These are phyloP conservation scores for Gossypium anomalum DNA, from an alignment of 345 rosid species.

Conservation along the genomic window DNA sequence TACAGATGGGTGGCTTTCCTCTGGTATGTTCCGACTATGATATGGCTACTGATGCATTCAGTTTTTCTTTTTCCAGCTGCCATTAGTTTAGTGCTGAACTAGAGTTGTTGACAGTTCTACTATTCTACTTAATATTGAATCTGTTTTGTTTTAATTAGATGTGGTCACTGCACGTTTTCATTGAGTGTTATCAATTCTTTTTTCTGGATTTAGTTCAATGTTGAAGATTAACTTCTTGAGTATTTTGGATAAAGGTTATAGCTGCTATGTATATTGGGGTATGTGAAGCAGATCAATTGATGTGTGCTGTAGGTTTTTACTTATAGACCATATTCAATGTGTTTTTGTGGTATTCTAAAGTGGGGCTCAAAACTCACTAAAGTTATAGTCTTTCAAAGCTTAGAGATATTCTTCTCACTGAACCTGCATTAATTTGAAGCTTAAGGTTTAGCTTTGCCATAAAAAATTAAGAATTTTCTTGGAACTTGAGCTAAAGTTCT, in stretches of 20 bases:
- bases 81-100: conserved; percentile 9
- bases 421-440: neutral
- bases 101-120: neutral
- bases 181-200: neutral
- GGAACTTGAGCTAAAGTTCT: neutral
- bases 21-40: conserved; percentile 38
- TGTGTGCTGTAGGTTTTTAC: neutral
- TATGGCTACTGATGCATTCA: neutral
- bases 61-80: conserved; percentile 12
- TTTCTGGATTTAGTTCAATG: neutral
- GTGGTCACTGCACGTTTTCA: neutral
- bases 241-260: neutral
- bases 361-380: conserved; percentile 1
- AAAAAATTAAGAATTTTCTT: neutral
- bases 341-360: neutral
- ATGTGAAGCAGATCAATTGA: neutral
- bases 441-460: neutral
- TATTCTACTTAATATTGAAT: neutral
- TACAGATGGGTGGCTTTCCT: conserved; percentile 81
- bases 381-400: neutral
- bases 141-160: neutral
- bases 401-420: neutral
- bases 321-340: neutral
- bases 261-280: neutral
- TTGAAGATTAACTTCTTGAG: neutral